Base-by-base conservation (phyloP, 495 filamentous ascomycete species). In the Tuber brumale region DNA sequence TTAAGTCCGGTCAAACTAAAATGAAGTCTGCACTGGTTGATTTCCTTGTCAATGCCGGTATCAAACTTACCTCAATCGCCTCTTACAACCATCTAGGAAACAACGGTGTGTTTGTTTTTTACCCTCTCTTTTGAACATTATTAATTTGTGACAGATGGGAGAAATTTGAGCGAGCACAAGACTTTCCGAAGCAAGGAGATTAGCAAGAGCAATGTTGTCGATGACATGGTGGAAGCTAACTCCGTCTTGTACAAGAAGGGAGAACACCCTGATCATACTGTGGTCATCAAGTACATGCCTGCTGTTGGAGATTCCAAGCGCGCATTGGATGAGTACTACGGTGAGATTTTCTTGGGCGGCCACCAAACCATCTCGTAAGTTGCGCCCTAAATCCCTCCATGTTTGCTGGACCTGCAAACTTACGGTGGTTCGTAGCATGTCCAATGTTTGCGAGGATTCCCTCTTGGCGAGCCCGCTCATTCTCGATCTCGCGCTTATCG, bases 131-230 rank as follows among this genome's bases (percentile, higher is more conserved):
- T n/a, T 70, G 19, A 35, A 77, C 3, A n/a, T 66, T 42, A 1
- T 31, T 73, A 3, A 41, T 31, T 44, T 18, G 61, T 18, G 45
- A 70, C 3, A 80, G 95, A 99, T 84, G 95, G 95, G 87, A 97
- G 93, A 90, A 99, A 99, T 87, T 85, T 99, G 79, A 96, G 92
- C 87, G 97, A 94, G 37, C 94, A 97, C 85, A 92, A 91, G 88
- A 96, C 97, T 85, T 99, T 99, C 89, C 93, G 95, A 82, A 97
- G 94, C 85, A 99, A 99, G 90, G 95, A 99, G 86, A 99, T 99
- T 83, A 95, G 92, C 86, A 99, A 97, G 89, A 94, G 92, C 81
- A 99, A 97, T 83, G 95, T 99, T 21, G 95, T 99, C 74, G 95
- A 99, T 85, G 95, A 99, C 86, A 97, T 97, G 95, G 95, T 99